Base-by-base conservation (phyloP, 1,139 yeast genomes). In the Scheffersomyces cryptocercus region DNA sequence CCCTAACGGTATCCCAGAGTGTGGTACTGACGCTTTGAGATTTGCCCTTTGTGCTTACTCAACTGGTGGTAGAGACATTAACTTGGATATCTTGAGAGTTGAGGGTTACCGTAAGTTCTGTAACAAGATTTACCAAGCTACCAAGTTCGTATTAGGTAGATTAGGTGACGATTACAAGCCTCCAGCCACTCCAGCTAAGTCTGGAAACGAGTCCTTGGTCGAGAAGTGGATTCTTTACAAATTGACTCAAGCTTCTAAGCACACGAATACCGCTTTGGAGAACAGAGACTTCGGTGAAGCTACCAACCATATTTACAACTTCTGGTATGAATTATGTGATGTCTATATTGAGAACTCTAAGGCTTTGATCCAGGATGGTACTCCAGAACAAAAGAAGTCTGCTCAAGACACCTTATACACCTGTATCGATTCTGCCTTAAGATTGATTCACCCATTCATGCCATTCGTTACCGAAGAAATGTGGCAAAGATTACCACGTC, bases 31-130 rank as follows among this genome's bases (percentile, higher is more conserved):
- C 70, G 99, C 99, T 36, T 76, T 93, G 73, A 85, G 99, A 75
- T 93, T 93, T 66, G 98, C 99, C 24, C 81, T 93, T 55, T 93
- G 99, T 81, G 97, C 98, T 44, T 93, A 93, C 76, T 86, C 97
- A 41, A 91, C 99, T 45, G 99, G 99, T 73, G 98, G 97, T 59
- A 85, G 98, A 73, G 99, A 93, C 64, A 93, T 93, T 68, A 93
- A 93, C 73, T 81, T 93, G 66, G 98, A 93, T 65, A 90, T 93
- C 59, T 77, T 90, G 67, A 88, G 99, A 75, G 97, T 93, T 55
- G 99, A 95, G 67, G 99, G 99, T 61, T 93, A 93, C 84, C 83
- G 99, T 74, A 93, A 93, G 79, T 93, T 93, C 87, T 91, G 99
- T 79, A 93, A 93, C 83, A 93, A 93, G 83, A 93, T 93, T 59